These are phyloP conservation scores for Jackrogersella minutella DNA, from an alignment of 495 filamentous ascomycete genomes.

Conservation along the genomic window DNA sequence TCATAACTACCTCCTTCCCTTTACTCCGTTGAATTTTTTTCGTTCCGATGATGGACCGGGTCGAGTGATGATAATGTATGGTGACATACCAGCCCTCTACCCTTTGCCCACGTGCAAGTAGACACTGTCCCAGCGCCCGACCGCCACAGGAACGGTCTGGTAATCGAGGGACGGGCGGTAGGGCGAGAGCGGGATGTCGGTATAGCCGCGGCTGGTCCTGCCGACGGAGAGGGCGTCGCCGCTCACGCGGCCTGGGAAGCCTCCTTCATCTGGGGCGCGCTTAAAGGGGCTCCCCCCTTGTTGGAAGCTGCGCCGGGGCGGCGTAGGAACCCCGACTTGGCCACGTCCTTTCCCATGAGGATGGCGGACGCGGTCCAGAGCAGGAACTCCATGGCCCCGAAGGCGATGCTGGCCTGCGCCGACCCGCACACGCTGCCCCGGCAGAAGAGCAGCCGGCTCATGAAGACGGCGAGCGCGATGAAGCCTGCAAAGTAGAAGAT, in stretches of 20 bases:
- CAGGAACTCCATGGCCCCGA: constrained; percentile 53
- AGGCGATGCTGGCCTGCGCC: constrained; percentile 57
- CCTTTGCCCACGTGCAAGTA: constrained; percentile 28
- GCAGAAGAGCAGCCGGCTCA: constrained; percentile 64
- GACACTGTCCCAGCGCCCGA: constrained; percentile 27
- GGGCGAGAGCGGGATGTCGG: constrained; percentile 42
- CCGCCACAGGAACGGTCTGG: constrained; percentile 21
- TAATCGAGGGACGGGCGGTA: constrained; percentile 35
- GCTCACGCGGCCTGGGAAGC: constrained; percentile 37
- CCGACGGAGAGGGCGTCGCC: constrained; percentile 14
- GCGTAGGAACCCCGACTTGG: constrained; percentile 44
- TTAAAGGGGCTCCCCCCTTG: constrained; percentile 37
- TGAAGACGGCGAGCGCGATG: constrained; percentile 71
- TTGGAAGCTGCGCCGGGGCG: constrained; percentile 15
- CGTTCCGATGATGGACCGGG: neutral
- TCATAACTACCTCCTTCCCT: constrained; percentile 17
- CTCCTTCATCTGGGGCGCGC: constrained; percentile 44
- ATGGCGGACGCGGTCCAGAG: constrained; percentile 54
- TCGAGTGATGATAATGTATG: neutral
- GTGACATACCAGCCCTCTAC: constrained; percentile 6
- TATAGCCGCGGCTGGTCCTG: constrained; percentile 29
- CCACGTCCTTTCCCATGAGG: constrained; percentile 46
- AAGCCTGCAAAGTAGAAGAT: constrained; percentile 87
- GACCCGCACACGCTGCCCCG: constrained; percentile 58
- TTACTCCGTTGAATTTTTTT: neutral